Percentiles rank a stretch among this genome's conserved stretches.
Conservation (phyloP, 2,329 filamentous ascomycete species). For the Curvularia sp. region DNA sequence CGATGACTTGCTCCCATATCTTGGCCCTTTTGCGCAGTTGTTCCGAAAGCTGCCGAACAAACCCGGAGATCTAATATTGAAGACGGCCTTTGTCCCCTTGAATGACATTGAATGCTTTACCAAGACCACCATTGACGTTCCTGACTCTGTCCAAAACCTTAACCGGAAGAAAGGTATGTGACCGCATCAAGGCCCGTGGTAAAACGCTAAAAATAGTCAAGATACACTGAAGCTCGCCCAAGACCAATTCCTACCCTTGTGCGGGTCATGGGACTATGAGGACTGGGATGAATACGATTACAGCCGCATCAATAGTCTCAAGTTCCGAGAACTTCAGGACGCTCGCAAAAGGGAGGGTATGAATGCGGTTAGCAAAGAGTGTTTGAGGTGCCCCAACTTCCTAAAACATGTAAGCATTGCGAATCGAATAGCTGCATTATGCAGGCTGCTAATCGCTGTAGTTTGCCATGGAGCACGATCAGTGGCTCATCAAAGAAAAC, state of each 20-base stretch:
- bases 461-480: conserved; percentile 95
- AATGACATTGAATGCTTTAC: conserved; percentile 86
- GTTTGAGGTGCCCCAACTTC: conserved; percentile 76
- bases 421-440: not conserved
- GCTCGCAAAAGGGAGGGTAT: conserved; percentile 70
- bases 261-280: conserved; percentile 73
- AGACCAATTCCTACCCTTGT: conserved; percentile 72
- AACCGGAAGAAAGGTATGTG: conserved; percentile 58
- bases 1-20: conserved; percentile 85
- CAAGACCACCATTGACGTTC: conserved; percentile 65
- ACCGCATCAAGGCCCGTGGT: conserved; percentile 33
- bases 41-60: conserved; percentile 72
- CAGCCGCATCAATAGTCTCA: conserved; percentile 79
- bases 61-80: conserved; percentile 71
- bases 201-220: conserved; percentile 15
- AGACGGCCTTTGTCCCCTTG: conserved; percentile 73
- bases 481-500: conserved; percentile 95
- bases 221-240: conserved; percentile 67
- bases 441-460: conserved; percentile 46
- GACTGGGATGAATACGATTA: conserved; percentile 88
- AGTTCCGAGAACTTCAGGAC: conserved; percentile 78
- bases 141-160: conserved; percentile 52
- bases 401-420: conserved; percentile 78
- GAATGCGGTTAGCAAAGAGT: conserved; percentile 69
- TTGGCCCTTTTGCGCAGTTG: conserved; percentile 71